Conservation (phyloP, 495 filamentous ascomycete genomes). For the Schizothecium vesticola region DNA sequence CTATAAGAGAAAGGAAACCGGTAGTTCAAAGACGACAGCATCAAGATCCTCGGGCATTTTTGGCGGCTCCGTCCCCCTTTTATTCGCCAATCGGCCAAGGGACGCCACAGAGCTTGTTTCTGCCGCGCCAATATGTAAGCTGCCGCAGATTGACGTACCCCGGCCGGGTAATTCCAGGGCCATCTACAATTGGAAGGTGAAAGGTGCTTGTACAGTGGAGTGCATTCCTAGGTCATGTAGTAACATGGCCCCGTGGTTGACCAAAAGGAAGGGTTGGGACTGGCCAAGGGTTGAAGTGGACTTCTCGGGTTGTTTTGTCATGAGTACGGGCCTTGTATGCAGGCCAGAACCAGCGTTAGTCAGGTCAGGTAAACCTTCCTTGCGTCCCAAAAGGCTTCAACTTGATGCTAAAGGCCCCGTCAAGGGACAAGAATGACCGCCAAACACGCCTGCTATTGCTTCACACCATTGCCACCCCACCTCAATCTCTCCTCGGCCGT, state of each 20-base stretch:
- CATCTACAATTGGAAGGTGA: background rate
- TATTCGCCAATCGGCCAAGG: slow-evolving; percentile 9
- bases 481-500: slow-evolving; percentile 35
- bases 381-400: background rate
- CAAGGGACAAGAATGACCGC: background rate
- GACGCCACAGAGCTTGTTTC: slow-evolving; percentile 7
- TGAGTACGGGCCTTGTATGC: background rate
- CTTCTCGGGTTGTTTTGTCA: background rate
- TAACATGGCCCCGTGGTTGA: background rate
- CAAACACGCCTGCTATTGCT: background rate
- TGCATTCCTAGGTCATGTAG: background rate
- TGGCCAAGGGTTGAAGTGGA: background rate
- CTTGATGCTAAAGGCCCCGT: background rate
- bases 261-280: background rate
- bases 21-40: background rate
- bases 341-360: background rate
- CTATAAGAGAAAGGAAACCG: background rate
- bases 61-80: background rate
- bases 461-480: background rate
- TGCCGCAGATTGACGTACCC: slow-evolving; percentile 1
- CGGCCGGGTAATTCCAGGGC: slow-evolving; percentile 2
- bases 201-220: background rate
- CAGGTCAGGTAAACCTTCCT: background rate
- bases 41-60: slow-evolving; percentile 6
- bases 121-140: slow-evolving; percentile 1